Percentiles rank a stretch among this genome's conserved stretches.
Evolutionary conservation across 2,329 filamentous ascomycete genomes (phyloP).

Genomic region (Didymella sp.): DNA sequence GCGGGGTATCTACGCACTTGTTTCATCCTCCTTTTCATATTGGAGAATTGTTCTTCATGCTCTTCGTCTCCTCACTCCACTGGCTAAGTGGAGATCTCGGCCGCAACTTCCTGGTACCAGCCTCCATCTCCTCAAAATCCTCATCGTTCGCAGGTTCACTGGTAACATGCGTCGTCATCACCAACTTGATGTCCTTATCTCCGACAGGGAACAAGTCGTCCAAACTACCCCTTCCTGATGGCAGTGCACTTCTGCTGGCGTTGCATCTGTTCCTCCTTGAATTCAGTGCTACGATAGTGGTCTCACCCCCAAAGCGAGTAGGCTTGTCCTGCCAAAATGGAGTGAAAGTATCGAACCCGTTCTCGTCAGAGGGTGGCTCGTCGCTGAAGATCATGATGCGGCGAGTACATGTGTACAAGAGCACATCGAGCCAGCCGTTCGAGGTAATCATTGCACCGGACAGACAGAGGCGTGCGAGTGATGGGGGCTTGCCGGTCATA

Average conservation of each 20-base stretch:
- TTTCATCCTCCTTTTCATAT: neutral
- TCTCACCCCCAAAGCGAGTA: constrained; percentile 55
- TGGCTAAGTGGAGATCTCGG: constrained; percentile 39
- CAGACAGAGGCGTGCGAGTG: constrained; percentile 57
- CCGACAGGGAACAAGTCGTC: constrained; percentile 34
- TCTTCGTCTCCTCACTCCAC: constrained; percentile 45
- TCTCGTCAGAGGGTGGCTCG: constrained; percentile 50
- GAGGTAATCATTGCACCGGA: constrained; percentile 64
- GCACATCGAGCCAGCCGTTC: constrained; percentile 65
- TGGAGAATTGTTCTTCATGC: constrained; percentile 22
- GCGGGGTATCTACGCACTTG: constrained; percentile 8
- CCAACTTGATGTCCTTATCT: constrained; percentile 44
- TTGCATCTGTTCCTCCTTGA: constrained; percentile 15
- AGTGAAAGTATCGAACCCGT: constrained; percentile 48
- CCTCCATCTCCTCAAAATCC: constrained; percentile 45
- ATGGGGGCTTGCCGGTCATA: constrained; percentile 62
- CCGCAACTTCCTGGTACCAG: constrained; percentile 30
- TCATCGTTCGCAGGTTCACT: constrained; percentile 44
- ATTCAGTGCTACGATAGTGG: constrained; percentile 50
- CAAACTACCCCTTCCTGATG: constrained; percentile 25
- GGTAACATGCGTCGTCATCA: constrained; percentile 44
- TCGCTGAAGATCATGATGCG: constrained; percentile 62
- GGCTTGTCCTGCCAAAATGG: constrained; percentile 42
- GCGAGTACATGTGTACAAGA: constrained; percentile 65
- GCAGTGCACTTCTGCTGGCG: constrained; percentile 28